Base-by-base conservation (phyloP, 2,329 filamentous ascomycete species). In the Nothophaeocryptopus gaeumannii region DNA sequence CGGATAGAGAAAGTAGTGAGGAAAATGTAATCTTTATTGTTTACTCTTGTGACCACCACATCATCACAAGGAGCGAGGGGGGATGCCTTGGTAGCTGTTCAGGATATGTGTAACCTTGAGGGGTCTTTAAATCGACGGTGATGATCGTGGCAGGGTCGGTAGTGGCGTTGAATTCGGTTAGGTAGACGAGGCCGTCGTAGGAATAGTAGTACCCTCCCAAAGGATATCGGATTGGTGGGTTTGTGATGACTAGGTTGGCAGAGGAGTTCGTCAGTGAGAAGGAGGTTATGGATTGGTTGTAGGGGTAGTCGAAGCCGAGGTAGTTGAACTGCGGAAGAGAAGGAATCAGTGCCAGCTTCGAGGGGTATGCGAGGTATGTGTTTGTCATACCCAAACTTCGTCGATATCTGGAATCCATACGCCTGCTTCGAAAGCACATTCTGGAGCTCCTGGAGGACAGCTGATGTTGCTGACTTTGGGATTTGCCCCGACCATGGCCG, bases 401-500 rank as follows among this genome's bases (percentile, higher is more conserved):
- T 47, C 26, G 2, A 15, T 42, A 14, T 46, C 42, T 5, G 49
- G 43, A 12, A 47, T 32, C 49, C 49, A 51, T 33, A 51, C 47
- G 12, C 47, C 41, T 11, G 47, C 47, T 16, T 47, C 44, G 29
- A 14, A 47, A 15, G 44, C 35, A 26, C 38, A 39, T 7, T 26
- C n/a, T 9, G 38, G 34, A 29, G 38, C 35, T 30, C 31, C 37
- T 10, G 45, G 26, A 26, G 29, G 14, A 13, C 32, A n/a, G 33
- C 33, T 37, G 8, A 47, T 41, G 10, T 32, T 30, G 13, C 16
- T 42, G 14, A 42, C 14, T 34, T 33, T n/a, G 12, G 44, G 35
- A 9, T 15, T 35, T 11, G 13, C 7, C n/a, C 11, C 45, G 14
- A 47, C 13, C 35, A 47, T 40, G 5, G 30, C 20, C 30, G 20